Conservation (phyloP, 2,329 filamentous ascomycete species). For the Fusarium sororula region DNA sequence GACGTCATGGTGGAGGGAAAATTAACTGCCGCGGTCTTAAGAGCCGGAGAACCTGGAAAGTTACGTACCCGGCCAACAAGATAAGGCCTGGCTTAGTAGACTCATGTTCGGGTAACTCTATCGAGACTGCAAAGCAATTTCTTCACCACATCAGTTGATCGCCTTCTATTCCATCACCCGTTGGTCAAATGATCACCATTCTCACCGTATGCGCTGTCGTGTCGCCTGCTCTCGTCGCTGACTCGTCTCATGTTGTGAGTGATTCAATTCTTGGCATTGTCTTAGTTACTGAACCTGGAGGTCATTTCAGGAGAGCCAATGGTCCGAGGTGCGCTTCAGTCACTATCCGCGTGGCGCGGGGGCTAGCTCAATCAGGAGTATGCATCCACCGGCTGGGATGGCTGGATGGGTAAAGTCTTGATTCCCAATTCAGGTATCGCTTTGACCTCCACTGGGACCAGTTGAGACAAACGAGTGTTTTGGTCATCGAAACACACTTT, state of each 20-base stretch:
- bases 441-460: not conserved
- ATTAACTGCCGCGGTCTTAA: slow-evolving; percentile 12
- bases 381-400: slow-evolving; percentile 3
- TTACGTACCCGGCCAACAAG: not conserved
- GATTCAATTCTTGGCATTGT: slow-evolving; percentile 15
- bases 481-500: not conserved
- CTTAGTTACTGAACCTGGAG: slow-evolving; percentile 1
- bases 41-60: slow-evolving; percentile 6
- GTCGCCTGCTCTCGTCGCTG: not conserved
- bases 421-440: not conserved
- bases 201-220: not conserved
- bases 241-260: slow-evolving; percentile 8
- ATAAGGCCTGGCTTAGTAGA: not conserved
- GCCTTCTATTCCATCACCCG: not conserved
- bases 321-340: slow-evolving; percentile 5
- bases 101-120: not conserved
- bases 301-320: slow-evolving; percentile 38
- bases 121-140: not conserved
- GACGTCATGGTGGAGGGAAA: slow-evolving; percentile 24
- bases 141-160: not conserved
- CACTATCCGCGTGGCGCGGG: slow-evolving; percentile 25
- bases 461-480: slow-evolving; percentile 18
- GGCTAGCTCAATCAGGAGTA: slow-evolving; percentile 28
- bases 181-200: not conserved
- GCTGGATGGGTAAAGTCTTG: slow-evolving; percentile 6